Percentiles rank a stretch among this genome's conserved stretches.
Conservation (phyloP, 257 asterid species). For the Solanum acaule region DNA sequence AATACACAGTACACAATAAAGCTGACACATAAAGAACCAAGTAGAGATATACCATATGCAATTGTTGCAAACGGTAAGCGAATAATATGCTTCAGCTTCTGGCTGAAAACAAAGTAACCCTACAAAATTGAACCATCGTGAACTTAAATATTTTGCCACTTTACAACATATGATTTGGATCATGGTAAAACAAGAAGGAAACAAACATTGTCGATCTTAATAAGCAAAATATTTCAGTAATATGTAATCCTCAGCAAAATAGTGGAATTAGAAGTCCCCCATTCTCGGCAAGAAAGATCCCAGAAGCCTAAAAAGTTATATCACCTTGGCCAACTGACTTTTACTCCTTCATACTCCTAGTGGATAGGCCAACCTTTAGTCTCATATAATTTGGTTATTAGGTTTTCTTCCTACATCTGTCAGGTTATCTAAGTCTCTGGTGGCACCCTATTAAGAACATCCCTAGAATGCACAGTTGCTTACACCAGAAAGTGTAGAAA, state of each 20-base stretch:
- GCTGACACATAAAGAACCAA: neutral
- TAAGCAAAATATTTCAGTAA: neutral
- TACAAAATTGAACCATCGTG: conserved; percentile 17
- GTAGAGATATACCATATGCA: conserved; percentile 58
- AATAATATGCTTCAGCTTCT: conserved; percentile 85
- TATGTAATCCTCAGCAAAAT: neutral
- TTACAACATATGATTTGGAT: neutral
- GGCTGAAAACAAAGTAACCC: conserved; percentile 97
- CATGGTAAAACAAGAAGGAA: neutral
- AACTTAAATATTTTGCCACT: neutral
- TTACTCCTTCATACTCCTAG: neutral
- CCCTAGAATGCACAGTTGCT: neutral
- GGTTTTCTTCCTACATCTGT: neutral
- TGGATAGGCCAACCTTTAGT: neutral
- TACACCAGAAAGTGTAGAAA: neutral
- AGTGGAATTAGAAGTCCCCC: neutral
- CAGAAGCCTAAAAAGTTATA: neutral
- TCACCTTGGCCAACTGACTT: neutral
- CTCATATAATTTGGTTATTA: neutral
- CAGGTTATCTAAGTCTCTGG: neutral
- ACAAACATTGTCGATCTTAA: neutral
- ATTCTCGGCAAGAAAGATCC: neutral
- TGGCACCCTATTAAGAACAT: neutral
- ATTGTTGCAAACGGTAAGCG: conserved; percentile 82
- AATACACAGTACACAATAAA: neutral